Base-by-base conservation (phyloP, 176 grass and related monocot genomes). In the Pharus latifolius region DNA sequence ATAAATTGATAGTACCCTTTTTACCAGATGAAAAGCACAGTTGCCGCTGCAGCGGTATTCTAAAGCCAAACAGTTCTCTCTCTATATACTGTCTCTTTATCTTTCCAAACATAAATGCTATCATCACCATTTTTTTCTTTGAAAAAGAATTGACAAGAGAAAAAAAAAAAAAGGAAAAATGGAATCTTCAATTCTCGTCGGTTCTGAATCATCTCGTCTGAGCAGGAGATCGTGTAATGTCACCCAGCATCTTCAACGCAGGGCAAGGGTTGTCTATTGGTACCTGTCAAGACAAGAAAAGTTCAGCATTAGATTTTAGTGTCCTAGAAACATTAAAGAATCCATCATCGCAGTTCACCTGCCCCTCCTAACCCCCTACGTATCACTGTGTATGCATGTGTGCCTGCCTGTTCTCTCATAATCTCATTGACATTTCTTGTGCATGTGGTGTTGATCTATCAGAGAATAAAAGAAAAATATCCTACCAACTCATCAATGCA, bases 231-330 rank as follows among this genome's bases (percentile, higher is more conserved):
- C 67, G 73, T 35, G 89, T 90, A 63, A 97, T 87, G 24, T 87
- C 83, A 68, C 53, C 70, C 35, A 97, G 23, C 89, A 97, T 90
- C 74, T 90, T 83, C 52, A 97, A 74, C 19, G 93, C 85, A 77
- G 85, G 41, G 76, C 93, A 97, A 72, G 93, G 93, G 58, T 97
- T 91, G 72, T 97, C 93, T 12, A 90, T 77, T n/a, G 93, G 93
- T 65, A 97, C 87, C 93, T 97, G 83, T 45, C 57, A 52, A 59
- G 11, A 31, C 20, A 30, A 73, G 17, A 44, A 20, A 54, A 40
- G 15, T 16, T 75, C 10, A 26, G 33, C 57, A 69, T 79, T 31
- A 65, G 70, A 83, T 81, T 33, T 59, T 50, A 61, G 25, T 73
- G 3, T n/a, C 19, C 23, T 19, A 70, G 23, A 22, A 16, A 29